Evolutionary conservation across 2,329 filamentous ascomycete species (phyloP).

Genomic region (Fusarium sp.): DNA sequence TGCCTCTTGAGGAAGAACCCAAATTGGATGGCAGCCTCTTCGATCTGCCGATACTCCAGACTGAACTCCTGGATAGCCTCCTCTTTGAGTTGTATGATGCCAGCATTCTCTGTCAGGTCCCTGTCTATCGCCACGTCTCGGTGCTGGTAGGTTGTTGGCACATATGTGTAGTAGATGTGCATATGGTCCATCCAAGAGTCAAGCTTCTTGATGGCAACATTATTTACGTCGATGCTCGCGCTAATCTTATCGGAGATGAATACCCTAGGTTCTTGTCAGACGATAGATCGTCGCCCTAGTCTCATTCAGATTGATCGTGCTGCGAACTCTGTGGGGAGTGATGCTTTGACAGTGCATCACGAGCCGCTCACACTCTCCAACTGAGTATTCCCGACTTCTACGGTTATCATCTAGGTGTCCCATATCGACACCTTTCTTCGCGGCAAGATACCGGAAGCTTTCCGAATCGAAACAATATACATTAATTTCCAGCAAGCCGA

Average conservation of each 20-base stretch:
- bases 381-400: not conserved
- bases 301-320: not conserved
- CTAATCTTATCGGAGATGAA: not conserved
- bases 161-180: conserved; percentile 13
- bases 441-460: not conserved
- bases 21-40: conserved; percentile 18
- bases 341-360: not conserved
- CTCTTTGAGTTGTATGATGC: not conserved
- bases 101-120: not conserved
- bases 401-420: not conserved
- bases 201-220: not conserved
- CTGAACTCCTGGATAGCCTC: conserved; percentile 7
- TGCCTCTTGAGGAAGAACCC: conserved; percentile 9
- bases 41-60: not conserved
- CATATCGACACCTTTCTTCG: not conserved
- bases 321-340: not conserved
- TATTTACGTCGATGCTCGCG: not conserved
- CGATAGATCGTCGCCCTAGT: not conserved
- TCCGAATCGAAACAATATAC: not conserved
- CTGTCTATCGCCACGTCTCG: not conserved
- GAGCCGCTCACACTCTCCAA: not conserved
- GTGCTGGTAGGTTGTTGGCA: not conserved
- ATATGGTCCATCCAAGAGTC: conserved; percentile 18
- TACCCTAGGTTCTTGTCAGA: not conserved
- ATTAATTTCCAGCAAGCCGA: not conserved